phyloP scores from a whole-genome alignment of 2,329 filamentous ascomycete species.

The Aspergillus aculeatinus region DNA sequence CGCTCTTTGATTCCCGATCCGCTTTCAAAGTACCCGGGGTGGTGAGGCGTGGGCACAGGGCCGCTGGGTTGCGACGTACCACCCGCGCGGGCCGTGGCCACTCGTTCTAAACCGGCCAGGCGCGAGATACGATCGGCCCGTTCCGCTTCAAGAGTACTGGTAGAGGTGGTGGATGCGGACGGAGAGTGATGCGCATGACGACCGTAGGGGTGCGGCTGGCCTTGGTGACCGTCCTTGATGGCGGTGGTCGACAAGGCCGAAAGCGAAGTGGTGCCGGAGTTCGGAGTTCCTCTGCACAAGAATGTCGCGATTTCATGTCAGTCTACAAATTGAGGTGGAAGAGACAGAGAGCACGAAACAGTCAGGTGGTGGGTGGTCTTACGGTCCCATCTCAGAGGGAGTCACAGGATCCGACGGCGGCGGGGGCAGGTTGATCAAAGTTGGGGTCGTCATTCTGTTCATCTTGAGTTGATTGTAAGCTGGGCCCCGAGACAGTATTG shows the following conservation, averaged over 20 bases:
- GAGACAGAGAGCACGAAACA: constrained; percentile 10
- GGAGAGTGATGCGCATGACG: constrained; percentile 56
- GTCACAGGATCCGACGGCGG: constrained; percentile 80
- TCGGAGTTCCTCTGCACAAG: constrained; percentile 74
- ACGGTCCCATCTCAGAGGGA: constrained; percentile 82
- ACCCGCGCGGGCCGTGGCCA: constrained; percentile 69
- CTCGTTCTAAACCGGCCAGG: constrained; percentile 83
- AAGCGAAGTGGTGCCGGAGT: constrained; percentile 86
- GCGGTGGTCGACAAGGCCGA: constrained; percentile 89
- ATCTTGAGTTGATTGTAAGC: not conserved
- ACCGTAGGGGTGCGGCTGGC: constrained; percentile 65
- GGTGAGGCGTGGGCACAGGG: constrained; percentile 40
- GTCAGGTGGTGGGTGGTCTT: constrained; percentile 43
- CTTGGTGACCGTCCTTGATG: constrained; percentile 93
- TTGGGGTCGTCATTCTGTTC: constrained; percentile 52
- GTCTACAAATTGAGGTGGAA: constrained; percentile 8
- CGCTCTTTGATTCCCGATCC: constrained; percentile 71
- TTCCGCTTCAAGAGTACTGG: constrained; percentile 81
- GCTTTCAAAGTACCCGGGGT: constrained; percentile 78
- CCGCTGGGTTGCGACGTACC: constrained; percentile 30
- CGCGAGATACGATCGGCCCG: constrained; percentile 94
- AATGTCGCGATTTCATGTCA: constrained; percentile 19
- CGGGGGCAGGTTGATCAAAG: constrained; percentile 79
- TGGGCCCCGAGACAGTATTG: not conserved
- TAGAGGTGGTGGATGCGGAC: constrained; percentile 58